Conservation (phyloP, 176 grass and related monocot genomes). For the Cenchrus purpureus region DNA sequence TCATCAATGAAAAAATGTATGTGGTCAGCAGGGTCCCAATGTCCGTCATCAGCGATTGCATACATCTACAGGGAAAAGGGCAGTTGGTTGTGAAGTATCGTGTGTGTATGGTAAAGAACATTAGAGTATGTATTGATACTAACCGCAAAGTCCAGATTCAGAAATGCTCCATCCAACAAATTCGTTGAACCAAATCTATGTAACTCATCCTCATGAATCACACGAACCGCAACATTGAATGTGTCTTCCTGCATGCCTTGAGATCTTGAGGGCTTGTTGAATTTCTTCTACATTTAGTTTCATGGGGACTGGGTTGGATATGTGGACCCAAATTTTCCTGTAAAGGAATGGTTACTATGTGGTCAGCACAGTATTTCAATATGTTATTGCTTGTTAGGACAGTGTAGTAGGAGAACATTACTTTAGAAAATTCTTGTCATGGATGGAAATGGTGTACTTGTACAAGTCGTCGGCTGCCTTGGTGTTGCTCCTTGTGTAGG, state of each 20-base stretch:
- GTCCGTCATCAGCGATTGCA: no score
- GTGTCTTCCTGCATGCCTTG: not conserved
- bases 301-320: not conserved
- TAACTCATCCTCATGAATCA: not conserved
- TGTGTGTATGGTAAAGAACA: no score
- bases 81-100: no score
- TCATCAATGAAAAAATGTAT: no score
- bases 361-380: no score
- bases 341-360: no score
- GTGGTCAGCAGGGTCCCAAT: no score
- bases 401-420: not conserved
- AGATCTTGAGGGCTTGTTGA: not conserved
- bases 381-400: no score
- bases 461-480: not conserved
- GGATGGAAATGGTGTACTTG: no score
- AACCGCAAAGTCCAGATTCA: not conserved
- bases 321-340: constrained; percentile 5
- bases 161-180: constrained; percentile 2
- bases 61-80: no score
- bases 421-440: not conserved
- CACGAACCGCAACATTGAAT: not conserved
- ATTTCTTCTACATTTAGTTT: not conserved
- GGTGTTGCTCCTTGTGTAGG: accelerated
- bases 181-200: not conserved
- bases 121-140: not conserved